Percentiles rank a stretch among this genome's conserved stretches.
Conservation (phyloP, 2,329 filamentous ascomycete genomes). For the Fusarium dlaminii region DNA sequence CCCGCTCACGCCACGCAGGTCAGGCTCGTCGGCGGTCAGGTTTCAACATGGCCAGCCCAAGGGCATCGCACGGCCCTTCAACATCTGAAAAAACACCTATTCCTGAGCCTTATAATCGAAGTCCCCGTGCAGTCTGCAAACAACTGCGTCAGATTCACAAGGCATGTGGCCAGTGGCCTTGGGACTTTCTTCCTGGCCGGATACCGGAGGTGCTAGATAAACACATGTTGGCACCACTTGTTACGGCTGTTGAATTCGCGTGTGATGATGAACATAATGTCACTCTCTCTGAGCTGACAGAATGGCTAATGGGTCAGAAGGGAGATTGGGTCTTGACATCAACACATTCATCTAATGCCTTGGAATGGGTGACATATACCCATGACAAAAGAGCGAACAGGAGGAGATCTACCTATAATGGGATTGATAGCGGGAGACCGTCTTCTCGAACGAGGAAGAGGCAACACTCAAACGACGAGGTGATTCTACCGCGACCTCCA, state of each 20-base stretch:
- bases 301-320: not conserved
- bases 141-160: not conserved
- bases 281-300: not conserved
- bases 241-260: not conserved
- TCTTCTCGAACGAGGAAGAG: not conserved
- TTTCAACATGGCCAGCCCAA: slow-evolving; percentile 1
- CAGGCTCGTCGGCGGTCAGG: not conserved
- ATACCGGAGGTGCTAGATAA: not conserved
- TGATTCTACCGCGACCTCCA: not conserved
- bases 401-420: not conserved
- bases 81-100: not conserved
- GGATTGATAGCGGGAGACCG: not conserved
- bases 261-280: not conserved
- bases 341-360: not conserved
- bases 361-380: not conserved
- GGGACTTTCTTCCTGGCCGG: not conserved
- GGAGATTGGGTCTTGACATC: not conserved
- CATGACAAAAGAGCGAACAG: not conserved
- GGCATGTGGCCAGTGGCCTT: not conserved
- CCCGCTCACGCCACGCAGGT: not conserved
- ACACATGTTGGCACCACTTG: not conserved
- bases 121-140: not conserved
- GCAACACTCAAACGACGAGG: not conserved
- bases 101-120: not conserved
- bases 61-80: not conserved